Conservation (phyloP, 495 filamentous ascomycete genomes). For the Alectoria sarmentosa region DNA sequence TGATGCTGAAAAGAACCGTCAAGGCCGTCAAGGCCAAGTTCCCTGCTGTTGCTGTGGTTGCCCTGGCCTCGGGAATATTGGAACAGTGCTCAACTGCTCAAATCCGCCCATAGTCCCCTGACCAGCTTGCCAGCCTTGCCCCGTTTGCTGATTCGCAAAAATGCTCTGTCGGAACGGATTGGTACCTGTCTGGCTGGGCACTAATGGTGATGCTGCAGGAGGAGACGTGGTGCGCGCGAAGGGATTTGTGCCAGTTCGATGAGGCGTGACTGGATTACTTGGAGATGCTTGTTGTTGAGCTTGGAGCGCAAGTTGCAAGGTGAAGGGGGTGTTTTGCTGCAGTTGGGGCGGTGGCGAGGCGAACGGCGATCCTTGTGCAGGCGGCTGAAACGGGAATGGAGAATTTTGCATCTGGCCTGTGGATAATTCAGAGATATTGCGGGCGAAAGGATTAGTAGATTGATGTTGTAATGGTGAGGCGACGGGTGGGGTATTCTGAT, state of each 20-base stretch:
- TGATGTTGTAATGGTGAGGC: conserved; percentile 48
- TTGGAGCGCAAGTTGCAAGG: conserved; percentile 32
- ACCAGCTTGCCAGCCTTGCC: conserved; percentile 75
- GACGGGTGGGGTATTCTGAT: conserved; percentile 31
- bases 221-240: conserved; percentile 42
- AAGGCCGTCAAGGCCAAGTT: conserved; percentile 21
- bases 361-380: conserved; percentile 17
- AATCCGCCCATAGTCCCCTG: conserved; percentile 82
- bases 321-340: conserved; percentile 30
- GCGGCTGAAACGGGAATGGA: conserved; percentile 30
- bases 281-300: conserved; percentile 29
- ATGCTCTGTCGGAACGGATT: conserved; percentile 90
- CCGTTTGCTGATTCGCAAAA: conserved; percentile 81
- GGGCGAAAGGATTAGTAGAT: conserved; percentile 83
- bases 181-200: conserved; percentile 71
- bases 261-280: conserved; percentile 42
- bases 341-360: conserved; percentile 8
- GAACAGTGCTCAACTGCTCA: conserved; percentile 71
- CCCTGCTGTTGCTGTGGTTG: conserved; percentile 31
- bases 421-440: conserved; percentile 37
- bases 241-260: conserved; percentile 39
- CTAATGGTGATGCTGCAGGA: conserved; percentile 45
- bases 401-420: conserved; percentile 25
- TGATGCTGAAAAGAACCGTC: conserved; percentile 4
- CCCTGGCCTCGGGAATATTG: conserved; percentile 78